Conservation (phyloP, 352 stramenopile genomes). For the Phytopythium vexans region DNA sequence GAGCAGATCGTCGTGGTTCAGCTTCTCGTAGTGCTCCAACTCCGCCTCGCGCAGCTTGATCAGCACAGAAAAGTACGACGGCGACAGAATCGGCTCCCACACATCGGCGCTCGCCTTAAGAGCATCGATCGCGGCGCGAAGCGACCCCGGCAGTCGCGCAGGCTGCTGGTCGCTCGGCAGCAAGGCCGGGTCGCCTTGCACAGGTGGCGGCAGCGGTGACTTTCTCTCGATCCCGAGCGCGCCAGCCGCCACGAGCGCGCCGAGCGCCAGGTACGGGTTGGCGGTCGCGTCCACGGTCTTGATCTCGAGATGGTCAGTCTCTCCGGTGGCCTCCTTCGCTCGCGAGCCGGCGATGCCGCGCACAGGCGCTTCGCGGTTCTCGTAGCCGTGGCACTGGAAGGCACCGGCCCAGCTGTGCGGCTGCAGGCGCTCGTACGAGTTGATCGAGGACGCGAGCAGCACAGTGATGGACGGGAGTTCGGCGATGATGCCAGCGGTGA, state of each 20-base stretch:
- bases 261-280: conserved; percentile 27
- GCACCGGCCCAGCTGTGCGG: conserved; percentile 21
- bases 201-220: conserved; percentile 5
- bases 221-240: conserved; percentile 12
- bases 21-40: too few relatives aligned
- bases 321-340: neutral
- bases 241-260: conserved; percentile 15
- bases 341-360: conserved; percentile 11
- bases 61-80: neutral
- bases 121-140: neutral
- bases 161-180: neutral
- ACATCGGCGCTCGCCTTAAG: neutral
- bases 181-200: conserved; percentile 7
- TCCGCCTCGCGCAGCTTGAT: neutral
- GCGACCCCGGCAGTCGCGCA: neutral
- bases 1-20: too few relatives aligned
- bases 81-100: neutral
- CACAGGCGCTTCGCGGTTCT: conserved; percentile 25
- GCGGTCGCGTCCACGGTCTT: conserved; percentile 22
- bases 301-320: conserved; percentile 22
- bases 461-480: conserved; percentile 19
- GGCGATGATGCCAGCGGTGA: conserved; percentile 17
- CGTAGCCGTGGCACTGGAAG: conserved; percentile 27
- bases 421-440: conserved; percentile 19
- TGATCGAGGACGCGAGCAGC: conserved; percentile 10